Evolutionary conservation across 768 basidiomycete species (phyloP).

Genomic region (Naganishia antarctica): DNA sequence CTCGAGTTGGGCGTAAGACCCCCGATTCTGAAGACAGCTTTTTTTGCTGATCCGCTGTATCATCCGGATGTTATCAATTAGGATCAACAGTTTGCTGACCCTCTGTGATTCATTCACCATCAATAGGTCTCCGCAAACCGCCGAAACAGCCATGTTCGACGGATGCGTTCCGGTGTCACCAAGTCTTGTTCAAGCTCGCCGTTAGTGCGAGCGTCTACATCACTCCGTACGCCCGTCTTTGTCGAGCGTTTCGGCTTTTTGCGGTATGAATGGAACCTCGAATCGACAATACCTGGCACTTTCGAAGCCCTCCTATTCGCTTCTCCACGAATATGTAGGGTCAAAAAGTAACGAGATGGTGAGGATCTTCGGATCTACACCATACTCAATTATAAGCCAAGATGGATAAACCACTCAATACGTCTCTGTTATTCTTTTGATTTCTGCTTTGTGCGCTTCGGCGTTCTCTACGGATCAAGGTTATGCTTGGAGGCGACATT

Average conservation of each 20-base stretch:
- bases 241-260: background rate
- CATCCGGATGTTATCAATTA: background rate
- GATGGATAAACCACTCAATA: constrained; percentile 4
- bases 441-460: constrained; percentile 13
- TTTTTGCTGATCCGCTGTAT: constrained; percentile 8
- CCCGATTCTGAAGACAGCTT: constrained; percentile 10
- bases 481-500: constrained; percentile 23
- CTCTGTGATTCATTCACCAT: background rate
- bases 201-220: constrained; percentile 10
- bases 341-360: constrained; percentile 15
- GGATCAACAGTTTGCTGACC: background rate
- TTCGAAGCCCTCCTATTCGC: constrained; percentile 23
- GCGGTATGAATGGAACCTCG: too few species aligned
- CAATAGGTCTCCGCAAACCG: background rate
- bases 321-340: constrained; percentile 18
- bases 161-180: constrained; percentile 6
- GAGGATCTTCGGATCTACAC: background rate
- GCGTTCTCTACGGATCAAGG: constrained; percentile 9
- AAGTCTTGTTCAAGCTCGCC: constrained; percentile 10
- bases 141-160: background rate
- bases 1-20: constrained; percentile 22
- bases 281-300: constrained; percentile 8
- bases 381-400: constrained; percentile 18
- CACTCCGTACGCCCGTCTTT: background rate
- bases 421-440: constrained; percentile 20